Evolutionary conservation across 495 filamentous ascomycete species (phyloP).

Genomic region (Haplographium delicatum): DNA sequence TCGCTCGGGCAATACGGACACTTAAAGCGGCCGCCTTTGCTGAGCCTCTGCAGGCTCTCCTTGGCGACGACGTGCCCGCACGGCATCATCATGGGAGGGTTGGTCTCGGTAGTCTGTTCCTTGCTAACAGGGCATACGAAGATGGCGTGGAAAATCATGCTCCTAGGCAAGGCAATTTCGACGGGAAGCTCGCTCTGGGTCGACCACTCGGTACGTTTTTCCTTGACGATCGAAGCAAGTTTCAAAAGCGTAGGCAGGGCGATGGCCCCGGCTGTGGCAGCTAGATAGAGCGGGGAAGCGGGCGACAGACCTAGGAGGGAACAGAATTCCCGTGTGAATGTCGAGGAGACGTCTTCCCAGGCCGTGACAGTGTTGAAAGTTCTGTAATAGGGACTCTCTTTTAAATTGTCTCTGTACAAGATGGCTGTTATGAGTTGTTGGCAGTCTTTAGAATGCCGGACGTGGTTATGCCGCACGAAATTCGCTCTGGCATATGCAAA

Average conservation of each 20-base stretch:
- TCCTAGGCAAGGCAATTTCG: slow-evolving; percentile 80
- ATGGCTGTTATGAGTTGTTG: slow-evolving; percentile 72
- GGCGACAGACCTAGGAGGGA: slow-evolving; percentile 82
- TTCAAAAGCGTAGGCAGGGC: slow-evolving; percentile 83
- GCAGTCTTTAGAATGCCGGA: slow-evolving; percentile 67
- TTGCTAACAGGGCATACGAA: slow-evolving; percentile 97
- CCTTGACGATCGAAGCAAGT: slow-evolving; percentile 72
- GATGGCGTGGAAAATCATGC: slow-evolving; percentile 90
- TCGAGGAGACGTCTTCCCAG: slow-evolving; percentile 74
- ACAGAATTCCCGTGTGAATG: slow-evolving; percentile 93
- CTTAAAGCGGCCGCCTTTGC: slow-evolving; percentile 79
- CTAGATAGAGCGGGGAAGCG: slow-evolving; percentile 85
- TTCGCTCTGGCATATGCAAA: slow-evolving; percentile 65
- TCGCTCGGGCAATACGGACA: slow-evolving; percentile 95
- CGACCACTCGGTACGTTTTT: slow-evolving; percentile 92
- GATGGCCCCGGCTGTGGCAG: slow-evolving; percentile 85
- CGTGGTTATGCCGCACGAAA: slow-evolving; percentile 57
- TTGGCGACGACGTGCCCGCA: slow-evolving; percentile 92
- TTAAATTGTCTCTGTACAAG: slow-evolving; percentile 65
- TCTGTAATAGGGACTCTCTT: slow-evolving; percentile 63
- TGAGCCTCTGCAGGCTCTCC: slow-evolving; percentile 70
- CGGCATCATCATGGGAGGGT: slow-evolving; percentile 96
- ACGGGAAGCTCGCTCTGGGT: slow-evolving; percentile 85
- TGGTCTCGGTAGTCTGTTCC: slow-evolving; percentile 87
- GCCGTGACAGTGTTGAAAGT: slow-evolving; percentile 68